Base-by-base conservation (phyloP, 441 rosid genomes). In the Jatropha podagrica region DNA sequence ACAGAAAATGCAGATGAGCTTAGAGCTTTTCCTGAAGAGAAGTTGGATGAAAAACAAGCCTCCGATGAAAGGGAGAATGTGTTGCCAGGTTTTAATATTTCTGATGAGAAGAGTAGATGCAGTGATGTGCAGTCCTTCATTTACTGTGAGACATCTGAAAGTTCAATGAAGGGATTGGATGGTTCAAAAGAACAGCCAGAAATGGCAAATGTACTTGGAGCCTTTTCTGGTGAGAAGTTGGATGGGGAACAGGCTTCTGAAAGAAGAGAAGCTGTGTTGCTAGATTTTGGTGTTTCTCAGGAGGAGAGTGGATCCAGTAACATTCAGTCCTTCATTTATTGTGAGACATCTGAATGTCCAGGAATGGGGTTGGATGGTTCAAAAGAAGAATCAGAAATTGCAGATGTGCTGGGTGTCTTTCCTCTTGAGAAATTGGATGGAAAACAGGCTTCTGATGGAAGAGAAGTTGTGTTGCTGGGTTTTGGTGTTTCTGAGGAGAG, bases 161-260 rank as follows among this genome's bases (percentile, higher is more conserved):
- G 51, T 48, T 48, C 51, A 48, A 3, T 48, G 13, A 14, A 2
- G 51, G 15, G 2, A 12, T 48, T 48, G 51, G 51, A 48, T 48
- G 3, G 15, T 48, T 12, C 51, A 48, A 48, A 48, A 48, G 51
- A 48, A 14, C 14, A 48, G 3, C 13, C 51, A 12, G 51, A 74
- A 78, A 75, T 68, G 73, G 61, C 71, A 15, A 59, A 40, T 68
- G 75, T 70, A 63, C 65, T 71, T 77, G 84, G 80, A 81, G 85
- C 82, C 26, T 64, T 26, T 58, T 59, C 67, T 52, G 54, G 59
- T n/a, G 26, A 75, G 79, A 69, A 70, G 80, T 72, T 71, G 75
- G 77, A 66, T 56, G 76, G 71, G 76, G 79, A 77, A 44, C 70
- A 37, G 70, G 68, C 42, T 79, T 70, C 23, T 55, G 71, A 76